A percentile compares a stretch with the other conserved stretches of the same genome.
phyloP scores from a whole-genome alignment of 2,329 filamentous ascomycete species.

The Scedosporium minutisporum region DNA sequence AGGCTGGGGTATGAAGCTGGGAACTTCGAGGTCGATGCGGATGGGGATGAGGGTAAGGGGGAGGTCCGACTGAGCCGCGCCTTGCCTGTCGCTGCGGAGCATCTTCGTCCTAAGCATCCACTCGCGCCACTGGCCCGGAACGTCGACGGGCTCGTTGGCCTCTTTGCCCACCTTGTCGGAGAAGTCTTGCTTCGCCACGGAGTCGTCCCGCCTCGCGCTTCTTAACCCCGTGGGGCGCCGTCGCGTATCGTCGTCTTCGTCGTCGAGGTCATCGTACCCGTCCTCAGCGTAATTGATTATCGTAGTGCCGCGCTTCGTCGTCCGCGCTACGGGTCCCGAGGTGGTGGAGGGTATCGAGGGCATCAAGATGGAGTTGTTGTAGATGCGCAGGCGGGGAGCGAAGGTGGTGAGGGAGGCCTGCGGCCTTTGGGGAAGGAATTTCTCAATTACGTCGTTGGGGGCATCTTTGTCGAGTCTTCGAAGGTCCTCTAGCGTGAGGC shows the following conservation, averaged over 20 bases:
- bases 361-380: conserved; percentile 84
- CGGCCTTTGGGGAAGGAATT: conserved; percentile 37
- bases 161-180: conserved; percentile 78
- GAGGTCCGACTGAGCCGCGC: conserved; percentile 59
- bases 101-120: conserved; percentile 74
- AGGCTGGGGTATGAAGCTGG: conserved; percentile 60
- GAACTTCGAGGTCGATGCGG: conserved; percentile 88
- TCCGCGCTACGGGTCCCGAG: conserved; percentile 61
- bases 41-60: conserved; percentile 91
- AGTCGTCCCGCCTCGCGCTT: conserved; percentile 71
- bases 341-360: conserved; percentile 66
- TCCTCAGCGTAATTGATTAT: conserved; percentile 98
- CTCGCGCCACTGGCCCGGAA: conserved; percentile 87
- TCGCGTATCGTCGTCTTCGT: conserved; percentile 65
- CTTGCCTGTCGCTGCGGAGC: conserved; percentile 48
- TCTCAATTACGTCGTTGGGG: conserved; percentile 30
- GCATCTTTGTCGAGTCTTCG: not conserved
- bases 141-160: conserved; percentile 63
- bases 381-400: conserved; percentile 79
- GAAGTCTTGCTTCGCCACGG: conserved; percentile 49
- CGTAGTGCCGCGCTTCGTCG: conserved; percentile 93
- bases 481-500: not conserved
- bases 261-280: conserved; percentile 71
- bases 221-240: conserved; percentile 76
- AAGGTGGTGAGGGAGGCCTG: conserved; percentile 89